Evolutionary conservation across 768 basidiomycete genomes (phyloP).

Genomic region (Amanita pseudoporphyria): DNA sequence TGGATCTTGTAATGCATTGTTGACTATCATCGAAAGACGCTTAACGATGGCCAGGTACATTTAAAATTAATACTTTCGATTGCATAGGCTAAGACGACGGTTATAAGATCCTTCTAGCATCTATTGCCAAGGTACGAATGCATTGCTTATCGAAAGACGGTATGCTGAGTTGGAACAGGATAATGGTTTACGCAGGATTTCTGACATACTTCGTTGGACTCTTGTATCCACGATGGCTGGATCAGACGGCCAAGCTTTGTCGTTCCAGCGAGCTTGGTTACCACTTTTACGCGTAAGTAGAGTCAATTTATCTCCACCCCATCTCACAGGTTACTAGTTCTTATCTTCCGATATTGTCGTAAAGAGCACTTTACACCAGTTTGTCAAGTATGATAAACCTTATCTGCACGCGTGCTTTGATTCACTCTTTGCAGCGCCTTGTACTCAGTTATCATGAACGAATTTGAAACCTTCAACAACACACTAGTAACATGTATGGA

Average conservation of each 20-base stretch:
- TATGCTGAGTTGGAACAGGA: slow-evolving; percentile 20
- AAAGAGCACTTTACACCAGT: slow-evolving; percentile 41
- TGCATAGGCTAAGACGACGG: neutral
- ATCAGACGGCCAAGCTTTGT: slow-evolving; percentile 26
- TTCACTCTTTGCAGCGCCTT: slow-evolving; percentile 25
- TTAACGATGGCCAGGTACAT: slow-evolving; percentile 43
- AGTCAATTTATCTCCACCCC: neutral
- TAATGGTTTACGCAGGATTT: slow-evolving; percentile 40
- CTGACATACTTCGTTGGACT: slow-evolving; percentile 38
- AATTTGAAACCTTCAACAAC: slow-evolving; percentile 31
- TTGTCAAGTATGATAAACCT: slow-evolving; percentile 35
- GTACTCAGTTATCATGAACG: slow-evolving; percentile 34
- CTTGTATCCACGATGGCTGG: slow-evolving; percentile 30
- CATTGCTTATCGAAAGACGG: neutral
- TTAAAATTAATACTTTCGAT: neutral
- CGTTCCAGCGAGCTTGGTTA: slow-evolving; percentile 50
- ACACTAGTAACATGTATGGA: slow-evolving; percentile 32
- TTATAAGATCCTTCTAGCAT: slow-evolving; percentile 28
- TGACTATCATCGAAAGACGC: slow-evolving; percentile 19
- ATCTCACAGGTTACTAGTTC: slow-evolving; percentile 27
- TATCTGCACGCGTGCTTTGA: neutral
- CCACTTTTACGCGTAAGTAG: slow-evolving; percentile 39
- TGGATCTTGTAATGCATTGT: too few relatives aligned
- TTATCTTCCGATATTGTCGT: slow-evolving; percentile 49
- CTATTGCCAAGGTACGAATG: slow-evolving; percentile 26